phyloP scores from a whole-genome alignment of 495 filamentous ascomycete genomes.

The Parathielavia appendiculata region DNA sequence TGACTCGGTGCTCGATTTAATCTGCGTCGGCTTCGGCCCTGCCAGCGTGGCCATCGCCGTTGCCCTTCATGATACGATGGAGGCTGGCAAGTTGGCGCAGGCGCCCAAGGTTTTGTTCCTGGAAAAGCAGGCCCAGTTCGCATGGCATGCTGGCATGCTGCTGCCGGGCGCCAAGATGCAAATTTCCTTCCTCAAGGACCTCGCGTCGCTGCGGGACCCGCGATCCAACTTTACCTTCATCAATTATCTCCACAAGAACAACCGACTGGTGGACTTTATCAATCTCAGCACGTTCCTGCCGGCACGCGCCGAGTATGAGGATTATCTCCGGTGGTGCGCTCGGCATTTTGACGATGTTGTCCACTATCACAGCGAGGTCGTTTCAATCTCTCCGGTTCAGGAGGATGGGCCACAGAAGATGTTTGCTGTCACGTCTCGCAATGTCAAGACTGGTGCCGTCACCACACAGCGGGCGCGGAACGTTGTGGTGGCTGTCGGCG shows the following conservation, averaged over 20 bases:
- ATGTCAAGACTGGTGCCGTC: slow-evolving; percentile 33
- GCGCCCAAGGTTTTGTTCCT: slow-evolving; percentile 73
- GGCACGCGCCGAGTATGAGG: slow-evolving; percentile 82
- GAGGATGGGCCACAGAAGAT: slow-evolving; percentile 43
- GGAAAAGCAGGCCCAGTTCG: slow-evolving; percentile 76
- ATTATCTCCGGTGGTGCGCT: slow-evolving; percentile 93
- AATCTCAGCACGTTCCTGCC: slow-evolving; percentile 88
- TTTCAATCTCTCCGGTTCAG: slow-evolving; percentile 52
- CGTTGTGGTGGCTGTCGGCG: slow-evolving; percentile 83
- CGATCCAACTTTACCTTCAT: slow-evolving; percentile 91
- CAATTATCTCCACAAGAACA: slow-evolving; percentile 80
- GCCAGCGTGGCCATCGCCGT: slow-evolving; percentile 90
- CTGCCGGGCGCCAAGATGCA: slow-evolving; percentile 93
- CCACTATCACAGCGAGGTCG: slow-evolving; percentile 69
- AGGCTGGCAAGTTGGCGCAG: slow-evolving; percentile 34
- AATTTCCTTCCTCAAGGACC: slow-evolving; percentile 95
- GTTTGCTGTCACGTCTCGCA: slow-evolving; percentile 43
- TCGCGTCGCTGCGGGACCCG: slow-evolving; percentile 83
- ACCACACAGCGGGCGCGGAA: slow-evolving; percentile 55
- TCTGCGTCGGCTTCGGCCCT: slow-evolving; percentile 91
- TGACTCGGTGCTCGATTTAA: slow-evolving; percentile 67
- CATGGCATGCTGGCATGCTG: slow-evolving; percentile 94
- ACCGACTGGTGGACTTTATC: slow-evolving; percentile 77
- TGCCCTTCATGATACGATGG: slow-evolving; percentile 70
- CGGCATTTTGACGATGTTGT: slow-evolving; percentile 73